Conservation (phyloP, 805 yeast genomes). For the Myxozyma sirexii region DNA sequence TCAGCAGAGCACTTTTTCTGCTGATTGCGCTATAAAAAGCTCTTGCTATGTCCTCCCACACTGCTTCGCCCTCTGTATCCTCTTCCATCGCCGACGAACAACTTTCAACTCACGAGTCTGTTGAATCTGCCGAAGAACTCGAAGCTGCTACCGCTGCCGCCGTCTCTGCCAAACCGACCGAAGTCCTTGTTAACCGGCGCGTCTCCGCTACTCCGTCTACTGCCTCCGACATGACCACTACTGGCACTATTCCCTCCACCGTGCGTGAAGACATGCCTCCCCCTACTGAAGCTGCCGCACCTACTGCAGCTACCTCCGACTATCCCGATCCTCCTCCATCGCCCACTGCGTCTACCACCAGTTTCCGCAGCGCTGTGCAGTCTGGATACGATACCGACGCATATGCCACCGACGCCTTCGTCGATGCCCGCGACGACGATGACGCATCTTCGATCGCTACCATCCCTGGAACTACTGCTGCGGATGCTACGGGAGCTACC, state of each 20-base stretch:
- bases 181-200: conserved; percentile 28
- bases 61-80: neutral
- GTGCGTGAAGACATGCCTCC: conserved; percentile 16
- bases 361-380: conserved; percentile 21
- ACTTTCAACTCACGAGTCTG: conserved; percentile 13
- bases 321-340: conserved; percentile 14
- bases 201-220: conserved; percentile 27
- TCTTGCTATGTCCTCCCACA: conserved; percentile 4
- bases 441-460: conserved; percentile 19
- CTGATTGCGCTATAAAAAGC: too few species aligned
- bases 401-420: conserved; percentile 15
- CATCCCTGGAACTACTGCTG: conserved; percentile 19
- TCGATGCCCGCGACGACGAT: conserved; percentile 14
- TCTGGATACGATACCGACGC: conserved; percentile 17
- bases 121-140: conserved; percentile 16
- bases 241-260: conserved; percentile 11
- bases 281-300: conserved; percentile 1
- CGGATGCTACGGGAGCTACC: conserved; percentile 3
- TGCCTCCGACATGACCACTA: conserved; percentile 7
- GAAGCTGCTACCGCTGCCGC: conserved; percentile 28
- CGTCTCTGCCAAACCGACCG: conserved; percentile 14
- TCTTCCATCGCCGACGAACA: conserved; percentile 11
- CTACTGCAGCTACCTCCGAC: neutral
- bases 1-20: too few species aligned
- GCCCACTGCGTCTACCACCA: conserved; percentile 29